Conservation (phyloP, 208 protist species). For the Leishmania turanica region DNA sequence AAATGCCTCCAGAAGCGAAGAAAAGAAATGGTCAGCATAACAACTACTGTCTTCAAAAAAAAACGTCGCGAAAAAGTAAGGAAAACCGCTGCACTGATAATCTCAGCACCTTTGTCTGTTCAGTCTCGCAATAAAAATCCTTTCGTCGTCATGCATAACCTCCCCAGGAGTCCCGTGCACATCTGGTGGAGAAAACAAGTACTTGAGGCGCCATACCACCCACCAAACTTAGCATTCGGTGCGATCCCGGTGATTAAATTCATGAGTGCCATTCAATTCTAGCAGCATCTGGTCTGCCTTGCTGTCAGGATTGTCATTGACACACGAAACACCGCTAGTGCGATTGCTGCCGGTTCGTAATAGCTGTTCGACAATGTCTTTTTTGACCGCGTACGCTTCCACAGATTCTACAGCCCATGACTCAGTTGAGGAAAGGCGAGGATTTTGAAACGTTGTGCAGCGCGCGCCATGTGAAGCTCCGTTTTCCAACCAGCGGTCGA, state of each 20-base stretch:
- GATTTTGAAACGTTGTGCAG: conserved; percentile 64
- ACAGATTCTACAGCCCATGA: conserved; percentile 52
- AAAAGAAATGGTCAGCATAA: background rate
- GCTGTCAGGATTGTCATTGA: conserved; percentile 31
- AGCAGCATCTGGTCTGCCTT: conserved; percentile 54
- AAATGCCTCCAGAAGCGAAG: background rate
- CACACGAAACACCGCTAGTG: conserved; percentile 14
- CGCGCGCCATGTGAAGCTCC: conserved; percentile 43
- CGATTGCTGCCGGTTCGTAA: background rate
- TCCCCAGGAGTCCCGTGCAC: background rate
- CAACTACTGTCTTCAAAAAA: background rate
- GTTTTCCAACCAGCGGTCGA: conserved; percentile 72
- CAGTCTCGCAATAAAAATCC: background rate
- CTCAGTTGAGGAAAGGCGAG: conserved; percentile 44
- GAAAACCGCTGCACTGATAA: background rate
- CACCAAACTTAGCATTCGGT: conserved; percentile 24
- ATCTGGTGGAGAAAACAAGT: background rate
- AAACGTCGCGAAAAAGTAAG: background rate
- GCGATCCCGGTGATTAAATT: conserved; percentile 50
- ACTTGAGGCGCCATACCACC: background rate
- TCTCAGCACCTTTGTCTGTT: background rate
- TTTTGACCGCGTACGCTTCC: conserved; percentile 63
- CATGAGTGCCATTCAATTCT: conserved; percentile 52
- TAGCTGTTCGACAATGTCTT: conserved; percentile 33
- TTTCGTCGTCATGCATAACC: background rate